Conservation (phyloP, 2,329 filamentous ascomycete genomes). For the Nothopassalora personata region DNA sequence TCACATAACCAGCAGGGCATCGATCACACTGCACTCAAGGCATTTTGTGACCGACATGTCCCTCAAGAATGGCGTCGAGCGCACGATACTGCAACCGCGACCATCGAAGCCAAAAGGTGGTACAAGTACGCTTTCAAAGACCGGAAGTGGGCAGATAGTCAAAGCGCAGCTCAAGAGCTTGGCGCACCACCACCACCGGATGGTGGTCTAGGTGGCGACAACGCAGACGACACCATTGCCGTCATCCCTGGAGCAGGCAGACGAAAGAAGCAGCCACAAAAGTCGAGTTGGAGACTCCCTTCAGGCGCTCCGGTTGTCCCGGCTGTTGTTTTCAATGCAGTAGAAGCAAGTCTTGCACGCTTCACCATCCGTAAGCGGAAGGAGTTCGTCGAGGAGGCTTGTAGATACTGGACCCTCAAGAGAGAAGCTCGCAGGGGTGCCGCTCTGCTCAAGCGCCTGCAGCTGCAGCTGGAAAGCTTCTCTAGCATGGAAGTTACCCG, state of each 20-base stretch:
- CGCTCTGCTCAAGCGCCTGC: constrained; percentile 83
- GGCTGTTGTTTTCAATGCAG: constrained; percentile 76
- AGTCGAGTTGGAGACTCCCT: constrained; percentile 81
- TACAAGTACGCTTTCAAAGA: constrained; percentile 87
- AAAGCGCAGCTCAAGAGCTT: constrained; percentile 73
- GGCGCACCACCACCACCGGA: constrained; percentile 58
- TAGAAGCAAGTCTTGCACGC: constrained; percentile 74
- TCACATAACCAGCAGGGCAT: constrained; percentile 75
- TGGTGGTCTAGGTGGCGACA: constrained; percentile 40
- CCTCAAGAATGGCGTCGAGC: constrained; percentile 83
- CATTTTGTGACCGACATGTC: constrained; percentile 93
- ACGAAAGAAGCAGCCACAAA: constrained; percentile 51
- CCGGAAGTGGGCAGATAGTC: constrained; percentile 86
- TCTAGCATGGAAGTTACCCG: constrained; percentile 96
- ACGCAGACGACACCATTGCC: constrained; percentile 49
- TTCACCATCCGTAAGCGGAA: constrained; percentile 84
- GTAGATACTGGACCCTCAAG: constrained; percentile 97
- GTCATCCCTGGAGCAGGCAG: constrained; percentile 31
- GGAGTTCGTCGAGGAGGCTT: constrained; percentile 87
- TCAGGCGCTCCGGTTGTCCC: constrained; percentile 94
- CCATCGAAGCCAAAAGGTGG: constrained; percentile 76
- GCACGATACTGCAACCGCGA: constrained; percentile 74
- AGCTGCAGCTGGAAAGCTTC: constrained; percentile 92
- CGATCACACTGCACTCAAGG: constrained; percentile 79
- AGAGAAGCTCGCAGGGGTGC: constrained; percentile 87